phyloP scores from a whole-genome alignment of 2,329 filamentous ascomycete genomes.

The Talaromyces sp. region DNA sequence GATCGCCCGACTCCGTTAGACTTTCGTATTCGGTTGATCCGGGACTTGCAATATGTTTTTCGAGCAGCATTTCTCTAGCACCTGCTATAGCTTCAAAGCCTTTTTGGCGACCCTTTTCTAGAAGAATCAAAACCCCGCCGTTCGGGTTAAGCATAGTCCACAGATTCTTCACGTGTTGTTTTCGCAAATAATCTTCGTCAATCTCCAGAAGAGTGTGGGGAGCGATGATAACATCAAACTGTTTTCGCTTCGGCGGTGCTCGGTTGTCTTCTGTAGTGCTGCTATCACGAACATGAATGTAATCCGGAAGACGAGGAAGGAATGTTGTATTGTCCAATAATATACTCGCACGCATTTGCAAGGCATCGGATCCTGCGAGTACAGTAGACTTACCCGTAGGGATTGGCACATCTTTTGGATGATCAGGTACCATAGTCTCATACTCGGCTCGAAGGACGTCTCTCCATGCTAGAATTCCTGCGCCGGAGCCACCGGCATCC shows the following conservation, averaged over 20 bases:
- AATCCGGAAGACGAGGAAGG: slow-evolving; percentile 85
- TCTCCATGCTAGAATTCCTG: slow-evolving; percentile 59
- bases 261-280: slow-evolving; percentile 57
- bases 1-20: slow-evolving; percentile 31
- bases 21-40: slow-evolving; percentile 44
- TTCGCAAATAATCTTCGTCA: slow-evolving; percentile 71
- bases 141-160: slow-evolving; percentile 82
- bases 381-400: slow-evolving; percentile 70
- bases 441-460: slow-evolving; percentile 78
- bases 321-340: slow-evolving; percentile 89
- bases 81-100: slow-evolving; percentile 91
- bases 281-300: slow-evolving; percentile 60
- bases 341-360: slow-evolving; percentile 70
- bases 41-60: slow-evolving; percentile 66
- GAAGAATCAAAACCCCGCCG: slow-evolving; percentile 77
- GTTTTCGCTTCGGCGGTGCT: slow-evolving; percentile 61
- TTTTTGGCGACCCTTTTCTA: slow-evolving; percentile 87
- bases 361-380: slow-evolving; percentile 67
- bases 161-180: slow-evolving; percentile 76
- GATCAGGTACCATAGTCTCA: slow-evolving; percentile 58
- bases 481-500: slow-evolving; percentile 60
- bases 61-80: slow-evolving; percentile 73
- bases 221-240: slow-evolving; percentile 85
- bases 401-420: slow-evolving; percentile 39
- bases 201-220: slow-evolving; percentile 76